Conservation (phyloP, 768 basidiomycete genomes). For the Lepiota brunneoincarnata region DNA sequence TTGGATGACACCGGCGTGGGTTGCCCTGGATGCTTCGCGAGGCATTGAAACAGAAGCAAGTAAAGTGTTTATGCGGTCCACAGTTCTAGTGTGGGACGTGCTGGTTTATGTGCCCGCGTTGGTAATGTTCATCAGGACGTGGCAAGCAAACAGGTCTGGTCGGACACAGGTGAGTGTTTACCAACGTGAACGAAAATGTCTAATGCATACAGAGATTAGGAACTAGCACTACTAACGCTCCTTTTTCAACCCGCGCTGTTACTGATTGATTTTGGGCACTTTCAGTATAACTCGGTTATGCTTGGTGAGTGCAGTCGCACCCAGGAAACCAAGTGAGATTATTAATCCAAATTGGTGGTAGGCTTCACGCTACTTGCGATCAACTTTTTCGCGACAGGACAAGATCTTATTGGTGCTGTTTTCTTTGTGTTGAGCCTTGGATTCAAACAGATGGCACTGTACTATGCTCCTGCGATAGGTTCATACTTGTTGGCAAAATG, state of each 20-base stretch:
- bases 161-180: slow-evolving; percentile 66
- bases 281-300: slow-evolving; percentile 96
- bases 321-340: background rate
- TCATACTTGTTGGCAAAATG: slow-evolving; percentile 90
- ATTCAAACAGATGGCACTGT: slow-evolving; percentile 96
- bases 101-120: slow-evolving; percentile 77
- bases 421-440: slow-evolving; percentile 82
- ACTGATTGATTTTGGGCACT: slow-evolving; percentile 89
- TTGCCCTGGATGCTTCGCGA: slow-evolving; percentile 65
- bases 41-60: slow-evolving; percentile 67
- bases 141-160: slow-evolving; percentile 68
- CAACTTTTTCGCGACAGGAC: slow-evolving; percentile 63
- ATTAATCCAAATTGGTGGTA: slow-evolving; percentile 22
- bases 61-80: slow-evolving; percentile 78
- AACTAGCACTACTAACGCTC: slow-evolving; percentile 66
- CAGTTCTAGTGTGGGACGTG: slow-evolving; percentile 66
- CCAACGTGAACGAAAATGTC: background rate
- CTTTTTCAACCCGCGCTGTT: slow-evolving; percentile 83
- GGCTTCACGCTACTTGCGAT: slow-evolving; percentile 70
- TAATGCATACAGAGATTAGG: slow-evolving; percentile 30
- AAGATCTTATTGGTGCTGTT: slow-evolving; percentile 74
- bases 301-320: slow-evolving; percentile 51
- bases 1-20: slow-evolving; percentile 58
- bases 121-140: slow-evolving; percentile 58
- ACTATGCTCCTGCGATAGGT: slow-evolving; percentile 92